These are phyloP conservation scores for Diospyros lotus DNA, from an alignment of 148 eudicot species.

Conservation along the genomic window DNA sequence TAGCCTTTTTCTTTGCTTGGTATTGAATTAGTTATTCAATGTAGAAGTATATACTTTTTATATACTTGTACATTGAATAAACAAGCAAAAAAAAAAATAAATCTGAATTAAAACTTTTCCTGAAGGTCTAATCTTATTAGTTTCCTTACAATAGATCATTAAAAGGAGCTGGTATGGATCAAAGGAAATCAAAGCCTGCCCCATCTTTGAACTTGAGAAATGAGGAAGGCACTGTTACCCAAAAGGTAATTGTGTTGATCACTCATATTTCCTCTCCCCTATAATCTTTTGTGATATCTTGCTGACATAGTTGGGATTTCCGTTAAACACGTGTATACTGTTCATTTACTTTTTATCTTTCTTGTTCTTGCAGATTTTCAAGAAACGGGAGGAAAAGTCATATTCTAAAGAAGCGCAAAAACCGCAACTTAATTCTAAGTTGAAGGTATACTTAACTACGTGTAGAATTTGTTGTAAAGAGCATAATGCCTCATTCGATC, in stretches of 20 bases:
- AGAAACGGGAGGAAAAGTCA: conserved; percentile 43
- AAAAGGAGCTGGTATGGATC: conserved; percentile 29
- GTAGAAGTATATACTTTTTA: too few relatives aligned
- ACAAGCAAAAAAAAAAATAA: too few relatives aligned
- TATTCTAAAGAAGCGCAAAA: conserved; percentile 36
- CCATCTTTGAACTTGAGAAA: conserved; percentile 48
- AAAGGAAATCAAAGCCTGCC: conserved; percentile 25
- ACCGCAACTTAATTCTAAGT: conserved; percentile 31
- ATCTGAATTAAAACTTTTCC: too few relatives aligned
- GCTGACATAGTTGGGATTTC: not conserved
- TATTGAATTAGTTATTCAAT: too few relatives aligned
- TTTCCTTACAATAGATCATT: conserved; percentile 35
- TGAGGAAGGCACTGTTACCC: conserved; percentile 46
- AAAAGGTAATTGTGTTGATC: conserved; percentile 39
- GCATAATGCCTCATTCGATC: not conserved
- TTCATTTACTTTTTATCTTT: not conserved
- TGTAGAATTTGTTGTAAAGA: not conserved
- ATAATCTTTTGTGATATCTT: not conserved
- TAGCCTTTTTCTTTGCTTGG: too few relatives aligned
- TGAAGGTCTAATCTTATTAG: not conserved
- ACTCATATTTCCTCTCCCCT: conserved; percentile 5
- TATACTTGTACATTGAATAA: too few relatives aligned
- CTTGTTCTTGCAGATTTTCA: conserved; percentile 31
- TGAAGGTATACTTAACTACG: conserved; percentile 31
- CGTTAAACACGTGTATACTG: not conserved